These are phyloP conservation scores for Cystobasidium pallidum DNA, from an alignment of 1,284 basidiomycete genomes.

Conservation along the genomic window DNA sequence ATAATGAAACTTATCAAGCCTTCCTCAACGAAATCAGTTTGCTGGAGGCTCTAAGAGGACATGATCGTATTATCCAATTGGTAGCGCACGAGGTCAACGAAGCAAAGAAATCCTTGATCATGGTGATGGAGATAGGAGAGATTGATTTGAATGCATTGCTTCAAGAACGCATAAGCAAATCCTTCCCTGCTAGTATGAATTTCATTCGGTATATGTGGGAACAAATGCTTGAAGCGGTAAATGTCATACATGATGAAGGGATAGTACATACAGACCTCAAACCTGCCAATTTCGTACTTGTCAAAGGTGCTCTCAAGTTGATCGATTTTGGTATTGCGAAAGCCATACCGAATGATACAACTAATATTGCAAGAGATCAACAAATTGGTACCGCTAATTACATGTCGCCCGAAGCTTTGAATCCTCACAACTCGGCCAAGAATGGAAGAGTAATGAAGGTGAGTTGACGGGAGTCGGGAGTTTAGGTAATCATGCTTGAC, in stretches of 20 bases:
- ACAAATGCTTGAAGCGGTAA: slow-evolving; percentile 96
- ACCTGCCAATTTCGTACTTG: slow-evolving; percentile 93
- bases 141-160: slow-evolving; percentile 80
- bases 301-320: slow-evolving; percentile 86
- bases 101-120: slow-evolving; percentile 64
- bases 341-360: slow-evolving; percentile 94
- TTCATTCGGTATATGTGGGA: slow-evolving; percentile 95
- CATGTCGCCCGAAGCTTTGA: slow-evolving; percentile 84
- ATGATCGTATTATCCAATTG: slow-evolving; percentile 82
- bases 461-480: too few relatives aligned
- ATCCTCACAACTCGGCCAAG: slow-evolving; percentile 48
- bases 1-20: slow-evolving; percentile 80
- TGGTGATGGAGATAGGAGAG: slow-evolving; percentile 89
- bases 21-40: slow-evolving; percentile 93
- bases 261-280: slow-evolving; percentile 96
- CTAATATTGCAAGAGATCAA: slow-evolving; percentile 91
- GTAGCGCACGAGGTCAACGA: slow-evolving; percentile 76
- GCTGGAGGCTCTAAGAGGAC: slow-evolving; percentile 81
- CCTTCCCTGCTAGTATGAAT: slow-evolving; percentile 80
- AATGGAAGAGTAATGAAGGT: slow-evolving; percentile 54
- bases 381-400: slow-evolving; percentile 94
- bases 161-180: slow-evolving; percentile 68
- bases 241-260: slow-evolving; percentile 92
- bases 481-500: too few relatives aligned
- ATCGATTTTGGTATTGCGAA: slow-evolving; percentile 94